Evolutionary conservation across 106 monocot species (phyloP).

Genomic region (Acorus gramineus): DNA sequence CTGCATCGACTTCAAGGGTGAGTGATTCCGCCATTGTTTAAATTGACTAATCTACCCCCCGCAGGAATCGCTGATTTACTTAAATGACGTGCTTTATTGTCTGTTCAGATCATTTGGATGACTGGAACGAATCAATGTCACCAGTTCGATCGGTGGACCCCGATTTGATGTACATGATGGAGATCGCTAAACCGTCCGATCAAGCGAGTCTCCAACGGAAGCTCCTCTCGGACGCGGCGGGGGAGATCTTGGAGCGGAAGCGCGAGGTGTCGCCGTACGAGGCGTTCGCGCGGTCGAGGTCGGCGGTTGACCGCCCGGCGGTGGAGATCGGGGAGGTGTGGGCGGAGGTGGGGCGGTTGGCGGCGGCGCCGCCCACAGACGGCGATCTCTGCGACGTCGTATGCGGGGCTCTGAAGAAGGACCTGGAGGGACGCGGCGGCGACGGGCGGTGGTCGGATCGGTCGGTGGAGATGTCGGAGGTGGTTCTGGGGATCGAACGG

Average conservation of each 20-base stretch:
- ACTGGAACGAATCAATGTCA: conserved; percentile 2
- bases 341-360: conserved; percentile 41
- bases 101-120: conserved; percentile 25
- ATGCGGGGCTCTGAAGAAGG: conserved; percentile 37
- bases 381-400: conserved; percentile 52
- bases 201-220: conserved; percentile 30
- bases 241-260: conserved; percentile 41
- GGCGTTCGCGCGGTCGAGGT: conserved; percentile 16
- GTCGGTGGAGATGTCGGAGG: conserved; percentile 55
- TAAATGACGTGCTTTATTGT: too few species aligned
- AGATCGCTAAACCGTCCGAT: conserved; percentile 26
- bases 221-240: conserved; percentile 60
- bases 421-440: conserved; percentile 17
- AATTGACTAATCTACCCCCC: too few species aligned
- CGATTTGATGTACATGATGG: conserved; percentile 55
- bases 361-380: conserved; percentile 6
- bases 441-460: conserved; percentile 33
- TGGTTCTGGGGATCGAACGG: conserved; percentile 76
- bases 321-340: conserved; percentile 28
- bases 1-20: conserved; percentile 48
- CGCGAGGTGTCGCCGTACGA: conserved; percentile 37
- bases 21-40: too few species aligned
- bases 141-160: conserved; percentile 19
- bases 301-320: background rate
- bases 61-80: too few species aligned